These are phyloP conservation scores for Chimonanthus salicifolius DNA, from an alignment of 164 flowering plant species.

Conservation along the genomic window DNA sequence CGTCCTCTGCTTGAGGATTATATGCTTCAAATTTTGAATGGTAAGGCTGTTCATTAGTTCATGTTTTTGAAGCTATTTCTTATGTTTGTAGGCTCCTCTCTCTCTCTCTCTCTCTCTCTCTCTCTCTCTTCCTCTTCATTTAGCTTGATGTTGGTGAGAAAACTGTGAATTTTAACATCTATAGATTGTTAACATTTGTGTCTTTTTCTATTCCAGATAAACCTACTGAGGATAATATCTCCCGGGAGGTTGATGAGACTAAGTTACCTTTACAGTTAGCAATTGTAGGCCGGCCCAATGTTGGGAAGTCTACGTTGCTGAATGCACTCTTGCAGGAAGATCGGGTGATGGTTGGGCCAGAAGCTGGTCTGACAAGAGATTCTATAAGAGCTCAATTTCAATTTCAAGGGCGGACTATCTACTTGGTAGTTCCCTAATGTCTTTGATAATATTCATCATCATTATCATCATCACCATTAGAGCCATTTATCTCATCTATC, in stretches of 20 bases:
- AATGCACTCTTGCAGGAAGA: conserved; percentile 80
- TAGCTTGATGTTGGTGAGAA: no score
- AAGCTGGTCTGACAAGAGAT: conserved; percentile 96
- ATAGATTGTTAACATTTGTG: neutral
- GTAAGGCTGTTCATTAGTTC: conserved; percentile 23
- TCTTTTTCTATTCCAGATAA: conserved; percentile 25
- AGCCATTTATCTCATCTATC: neutral
- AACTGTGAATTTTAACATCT: neutral
- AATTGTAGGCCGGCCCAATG: conserved; percentile 95
- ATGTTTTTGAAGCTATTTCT: neutral
- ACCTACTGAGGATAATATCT: conserved; percentile 15
- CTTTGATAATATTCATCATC: neutral
- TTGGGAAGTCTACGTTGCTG: conserved; percentile 91
- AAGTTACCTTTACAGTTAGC: conserved; percentile 85
- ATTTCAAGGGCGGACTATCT: conserved; percentile 65
- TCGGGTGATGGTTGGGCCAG: conserved; percentile 94
- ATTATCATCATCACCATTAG: neutral
- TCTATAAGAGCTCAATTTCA: conserved; percentile 77
- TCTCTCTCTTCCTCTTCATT: neutral
- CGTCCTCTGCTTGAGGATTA: conserved; percentile 71
- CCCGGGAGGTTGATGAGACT: conserved; percentile 44
- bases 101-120: no score
- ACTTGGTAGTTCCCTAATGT: conserved; percentile 39
- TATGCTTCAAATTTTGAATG: conserved; percentile 38
- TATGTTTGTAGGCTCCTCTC: neutral